A percentile compares a stretch with the other conserved stretches of the same genome.
Conservation (phyloP, 768 basidiomycete genomes). For the Xerocomus brunneocitrinus region DNA sequence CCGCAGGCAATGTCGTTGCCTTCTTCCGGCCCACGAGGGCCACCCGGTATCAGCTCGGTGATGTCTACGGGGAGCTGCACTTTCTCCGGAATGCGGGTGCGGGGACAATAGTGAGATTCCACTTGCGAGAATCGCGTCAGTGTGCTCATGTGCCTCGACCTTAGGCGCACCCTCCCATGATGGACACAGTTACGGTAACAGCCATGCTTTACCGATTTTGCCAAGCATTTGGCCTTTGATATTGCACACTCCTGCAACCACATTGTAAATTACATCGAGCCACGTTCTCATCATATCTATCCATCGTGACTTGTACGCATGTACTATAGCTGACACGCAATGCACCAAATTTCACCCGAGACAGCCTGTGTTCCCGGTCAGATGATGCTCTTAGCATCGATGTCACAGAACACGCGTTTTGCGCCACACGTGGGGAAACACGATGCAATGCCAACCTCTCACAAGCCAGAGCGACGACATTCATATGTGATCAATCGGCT, state of each 20-base stretch:
- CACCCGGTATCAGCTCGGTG: constrained; percentile 80
- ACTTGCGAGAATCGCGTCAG: constrained; percentile 18
- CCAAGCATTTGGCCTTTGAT: constrained; percentile 44
- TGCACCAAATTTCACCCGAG: constrained; percentile 22
- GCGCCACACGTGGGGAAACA: constrained; percentile 31
- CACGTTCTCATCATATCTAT: constrained; percentile 29
- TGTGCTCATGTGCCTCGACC: constrained; percentile 20
- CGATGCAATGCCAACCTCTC: constrained; percentile 23
- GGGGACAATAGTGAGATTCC: constrained; percentile 65
- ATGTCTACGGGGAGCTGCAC: constrained; percentile 83
- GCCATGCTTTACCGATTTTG: constrained; percentile 84
- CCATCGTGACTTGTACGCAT: constrained; percentile 27
- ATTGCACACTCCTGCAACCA: constrained; percentile 20
- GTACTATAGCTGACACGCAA: constrained; percentile 31
- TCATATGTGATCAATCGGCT: constrained; percentile 27
- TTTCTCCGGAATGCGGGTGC: constrained; percentile 75
- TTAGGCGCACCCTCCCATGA: constrained; percentile 84
- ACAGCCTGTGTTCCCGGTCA: constrained; percentile 17
- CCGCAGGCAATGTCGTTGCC: constrained; percentile 63
- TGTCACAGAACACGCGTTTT: constrained; percentile 28
- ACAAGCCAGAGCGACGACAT: constrained; percentile 16
- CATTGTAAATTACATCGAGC: constrained; percentile 30
- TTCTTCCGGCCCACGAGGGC: constrained; percentile 75
- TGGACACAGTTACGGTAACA: constrained; percentile 84
- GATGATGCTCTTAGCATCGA: constrained; percentile 13